These are phyloP conservation scores for Ophioceras dolichostomum DNA, from an alignment of 2,329 filamentous ascomycete genomes.

Conservation along the genomic window DNA sequence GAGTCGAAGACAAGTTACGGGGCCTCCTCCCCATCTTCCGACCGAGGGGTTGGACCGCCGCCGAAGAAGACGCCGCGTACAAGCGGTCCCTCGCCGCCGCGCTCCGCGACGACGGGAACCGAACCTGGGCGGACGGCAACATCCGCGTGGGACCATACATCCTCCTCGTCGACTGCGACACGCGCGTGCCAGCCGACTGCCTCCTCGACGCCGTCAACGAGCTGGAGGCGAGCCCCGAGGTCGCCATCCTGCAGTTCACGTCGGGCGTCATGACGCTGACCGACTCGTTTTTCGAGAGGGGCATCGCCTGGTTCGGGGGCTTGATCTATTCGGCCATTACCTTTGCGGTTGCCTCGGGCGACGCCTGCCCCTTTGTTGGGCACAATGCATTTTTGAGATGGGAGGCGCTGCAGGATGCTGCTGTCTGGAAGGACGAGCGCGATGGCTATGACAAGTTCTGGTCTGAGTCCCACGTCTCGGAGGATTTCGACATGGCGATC, in stretches of 20 bases:
- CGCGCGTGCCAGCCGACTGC: slow-evolving; percentile 55
- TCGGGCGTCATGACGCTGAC: slow-evolving; percentile 70
- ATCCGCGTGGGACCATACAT: slow-evolving; percentile 45
- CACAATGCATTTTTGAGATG: slow-evolving; percentile 68
- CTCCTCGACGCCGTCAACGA: slow-evolving; percentile 58
- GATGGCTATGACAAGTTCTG: slow-evolving; percentile 56
- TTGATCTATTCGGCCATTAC: slow-evolving; percentile 64
- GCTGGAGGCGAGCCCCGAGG: slow-evolving; percentile 58
- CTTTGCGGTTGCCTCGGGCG: slow-evolving; percentile 58
- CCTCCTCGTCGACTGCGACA: slow-evolving; percentile 37
- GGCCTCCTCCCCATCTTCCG: slow-evolving; percentile 24
- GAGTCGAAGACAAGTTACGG: slow-evolving; percentile 40
- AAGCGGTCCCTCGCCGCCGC: slow-evolving; percentile 29
- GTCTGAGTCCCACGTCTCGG: slow-evolving; percentile 65
- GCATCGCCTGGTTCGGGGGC: slow-evolving; percentile 67
- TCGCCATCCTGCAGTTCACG: slow-evolving; percentile 59
- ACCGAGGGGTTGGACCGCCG: slow-evolving; percentile 20
- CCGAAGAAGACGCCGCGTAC: slow-evolving; percentile 32
- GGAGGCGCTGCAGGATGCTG: slow-evolving; percentile 27
- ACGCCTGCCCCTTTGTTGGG: slow-evolving; percentile 64
- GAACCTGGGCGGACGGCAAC: slow-evolving; percentile 44
- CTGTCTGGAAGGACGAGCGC: slow-evolving; percentile 35
- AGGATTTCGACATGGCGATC: slow-evolving; percentile 67
- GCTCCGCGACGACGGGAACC: slow-evolving; percentile 33
- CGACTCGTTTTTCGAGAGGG: slow-evolving; percentile 61